A percentile compares a stretch with the other conserved stretches of the same genome.
Evolutionary conservation across 805 yeast genomes (phyloP).

Genomic region (Saturnispora ahearnii): DNA sequence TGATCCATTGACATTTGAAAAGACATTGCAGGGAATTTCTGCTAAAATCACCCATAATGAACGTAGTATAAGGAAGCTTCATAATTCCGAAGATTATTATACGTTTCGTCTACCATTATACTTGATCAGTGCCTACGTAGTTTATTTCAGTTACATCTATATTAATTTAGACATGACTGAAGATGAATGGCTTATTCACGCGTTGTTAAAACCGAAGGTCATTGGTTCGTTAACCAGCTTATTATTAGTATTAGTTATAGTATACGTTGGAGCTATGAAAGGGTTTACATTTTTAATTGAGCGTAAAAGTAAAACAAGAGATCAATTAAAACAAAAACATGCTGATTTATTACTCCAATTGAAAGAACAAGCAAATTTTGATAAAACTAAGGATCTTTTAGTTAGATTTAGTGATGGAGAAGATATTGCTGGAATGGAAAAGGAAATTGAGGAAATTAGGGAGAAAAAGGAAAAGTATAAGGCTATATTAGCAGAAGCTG

Average conservation of each 20-base stretch:
- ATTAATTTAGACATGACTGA: constrained; percentile 1
- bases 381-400: constrained; percentile 65
- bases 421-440: constrained; percentile 32
- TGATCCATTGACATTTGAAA: constrained; percentile 37
- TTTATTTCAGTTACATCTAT: constrained; percentile 19
- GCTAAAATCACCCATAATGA: constrained; percentile 26
- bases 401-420: constrained; percentile 51
- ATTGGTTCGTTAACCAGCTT: constrained; percentile 14
- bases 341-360: constrained; percentile 29
- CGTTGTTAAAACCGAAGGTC: not conserved
- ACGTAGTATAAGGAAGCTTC: constrained; percentile 15
- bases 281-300: constrained; percentile 17
- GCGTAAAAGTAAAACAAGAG: constrained; percentile 19
- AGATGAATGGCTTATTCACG: not conserved
- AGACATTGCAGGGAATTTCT: constrained; percentile 32
- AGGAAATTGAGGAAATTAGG: constrained; percentile 35
- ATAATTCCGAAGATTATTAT: constrained; percentile 14
- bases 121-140: constrained; percentile 16
- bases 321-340: constrained; percentile 26
- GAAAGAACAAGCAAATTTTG: constrained; percentile 55
- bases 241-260: not conserved
- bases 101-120: constrained; percentile 16
- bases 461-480: constrained; percentile 33
- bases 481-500: constrained; percentile 26
- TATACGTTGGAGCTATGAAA: constrained; percentile 13